Evolutionary conservation across 2,329 filamentous ascomycete genomes (phyloP), one percentile per base, ranked within the genome.

Genomic region (Ophiosphaerella narmari): DNA sequence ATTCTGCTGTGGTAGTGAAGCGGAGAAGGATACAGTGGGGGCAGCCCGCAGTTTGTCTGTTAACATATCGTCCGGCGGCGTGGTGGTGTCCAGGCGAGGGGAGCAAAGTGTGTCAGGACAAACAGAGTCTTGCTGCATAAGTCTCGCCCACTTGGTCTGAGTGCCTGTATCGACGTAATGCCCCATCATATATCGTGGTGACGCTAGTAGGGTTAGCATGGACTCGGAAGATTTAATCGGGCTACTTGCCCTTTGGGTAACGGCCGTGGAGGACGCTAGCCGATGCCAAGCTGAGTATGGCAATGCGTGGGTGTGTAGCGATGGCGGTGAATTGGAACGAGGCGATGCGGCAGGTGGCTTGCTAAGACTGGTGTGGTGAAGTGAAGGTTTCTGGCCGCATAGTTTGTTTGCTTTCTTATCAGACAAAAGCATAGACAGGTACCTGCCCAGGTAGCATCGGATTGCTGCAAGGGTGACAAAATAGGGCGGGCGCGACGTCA

Each of bases 121-220:
- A 50, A 62, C 48, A 32, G 55, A 44, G 34, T 63, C 59, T 47
- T 65, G 60, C 48, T 64, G 62, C 40, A 60, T 59, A 23, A 73
- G 56, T 26, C 70, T 68, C 8, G 62, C 59, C 59, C 70, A 70
- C 12, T 60, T 46, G 11, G 70, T 73, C 48, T 73, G 70, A 32
- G 60, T 57, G 43, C 52, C 50, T 36, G 54, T 53, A 45, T 71
- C 62, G 55, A 64, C 61, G 60, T 72, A 72, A 49, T 55, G 50
- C 34, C 58, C 50, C 66, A 67, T 67, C 11, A 44, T 36, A 38
- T 32, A 41, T 43, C 23, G 13, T 40, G 12, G 8, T 31, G 24
- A 42, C 31, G 39, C 46, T 43, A 13, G 35, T 16, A 40, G 7
- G 16, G 49, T 60, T 44, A 60, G 54, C 43, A 42, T 34, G 33